Evolutionary conservation across 2,329 filamentous ascomycete genomes (phyloP).

Genomic region (Botrytis cinerea): DNA sequence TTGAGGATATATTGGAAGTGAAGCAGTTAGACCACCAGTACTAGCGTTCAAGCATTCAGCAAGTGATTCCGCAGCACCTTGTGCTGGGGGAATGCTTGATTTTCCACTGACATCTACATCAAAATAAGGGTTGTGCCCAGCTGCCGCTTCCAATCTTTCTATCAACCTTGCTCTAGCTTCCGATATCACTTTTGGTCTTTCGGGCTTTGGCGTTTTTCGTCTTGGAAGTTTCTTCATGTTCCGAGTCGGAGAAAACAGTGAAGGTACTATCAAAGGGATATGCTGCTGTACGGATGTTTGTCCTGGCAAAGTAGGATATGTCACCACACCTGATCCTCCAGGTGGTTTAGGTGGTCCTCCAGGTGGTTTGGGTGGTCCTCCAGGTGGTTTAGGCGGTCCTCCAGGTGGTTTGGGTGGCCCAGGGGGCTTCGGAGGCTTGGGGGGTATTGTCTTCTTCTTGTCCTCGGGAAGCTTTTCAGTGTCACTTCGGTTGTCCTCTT

Average conservation of each 20-base stretch:
- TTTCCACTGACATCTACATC: not conserved
- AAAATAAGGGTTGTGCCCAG: not conserved
- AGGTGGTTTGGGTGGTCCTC: not conserved
- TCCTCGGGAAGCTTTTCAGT: not conserved
- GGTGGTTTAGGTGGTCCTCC: not conserved
- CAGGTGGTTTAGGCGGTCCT: not conserved
- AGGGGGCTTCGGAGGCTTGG: not conserved
- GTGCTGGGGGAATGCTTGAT: not conserved
- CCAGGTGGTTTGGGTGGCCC: not conserved
- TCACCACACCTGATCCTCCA: not conserved
- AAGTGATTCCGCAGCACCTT: not conserved
- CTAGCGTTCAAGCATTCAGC: not conserved
- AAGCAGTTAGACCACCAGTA: not conserved
- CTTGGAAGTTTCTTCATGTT: too few species aligned
- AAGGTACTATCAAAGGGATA: not conserved
- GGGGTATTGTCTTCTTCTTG: not conserved
- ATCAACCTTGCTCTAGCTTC: not conserved
- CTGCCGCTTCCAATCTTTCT: not conserved
- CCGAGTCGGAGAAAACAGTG: not conserved
- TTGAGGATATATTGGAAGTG: not conserved
- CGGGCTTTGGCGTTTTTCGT: not conserved
- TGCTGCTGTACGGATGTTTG: not conserved
- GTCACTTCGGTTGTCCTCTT: constrained; percentile 18
- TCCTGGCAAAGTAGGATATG: not conserved
- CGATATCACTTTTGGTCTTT: not conserved